Conservation (phyloP, 768 basidiomycete species). For the Roridomyces roridus region DNA sequence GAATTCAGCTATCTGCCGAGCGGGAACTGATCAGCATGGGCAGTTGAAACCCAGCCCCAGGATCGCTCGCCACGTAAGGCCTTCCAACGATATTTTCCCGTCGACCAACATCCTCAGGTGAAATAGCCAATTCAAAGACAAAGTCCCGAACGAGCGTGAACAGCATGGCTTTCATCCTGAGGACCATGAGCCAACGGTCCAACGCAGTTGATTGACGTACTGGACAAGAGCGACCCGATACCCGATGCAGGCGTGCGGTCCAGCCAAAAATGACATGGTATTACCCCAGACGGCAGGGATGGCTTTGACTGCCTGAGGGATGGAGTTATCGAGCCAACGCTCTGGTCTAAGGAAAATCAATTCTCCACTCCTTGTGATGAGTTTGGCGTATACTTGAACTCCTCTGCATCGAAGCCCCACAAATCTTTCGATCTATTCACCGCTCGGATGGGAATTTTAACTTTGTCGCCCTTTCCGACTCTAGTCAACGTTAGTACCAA, state of each 20-base stretch:
- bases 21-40: not conserved
- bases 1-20: too few relatives aligned
- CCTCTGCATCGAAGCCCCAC: constrained; percentile 34
- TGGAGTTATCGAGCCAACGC: constrained; percentile 38
- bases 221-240: constrained; percentile 50
- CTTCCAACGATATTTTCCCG: constrained; percentile 19
- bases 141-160: constrained; percentile 29
- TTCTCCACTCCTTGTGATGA: not conserved
- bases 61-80: constrained; percentile 21
- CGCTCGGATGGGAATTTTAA: constrained; percentile 35
- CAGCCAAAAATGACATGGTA: constrained; percentile 47
- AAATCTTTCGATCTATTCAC: constrained; percentile 27
- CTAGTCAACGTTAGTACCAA: not conserved
- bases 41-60: constrained; percentile 4
- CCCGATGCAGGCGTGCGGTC: constrained; percentile 51
- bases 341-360: constrained; percentile 42
- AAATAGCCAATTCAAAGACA: constrained; percentile 28
- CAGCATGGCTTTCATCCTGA: constrained; percentile 33
- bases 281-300: constrained; percentile 48
- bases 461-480: constrained; percentile 31
- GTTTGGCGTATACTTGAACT: constrained; percentile 30
- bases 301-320: constrained; percentile 32
- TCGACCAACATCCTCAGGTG: constrained; percentile 17
- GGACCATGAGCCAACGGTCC: not conserved
- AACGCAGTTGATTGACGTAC: constrained; percentile 22